A percentile compares a stretch with the other conserved stretches of the same genome.
phyloP scores from a whole-genome alignment of 352 stramenopile genomes.

The Globisporangium spiculum region DNA sequence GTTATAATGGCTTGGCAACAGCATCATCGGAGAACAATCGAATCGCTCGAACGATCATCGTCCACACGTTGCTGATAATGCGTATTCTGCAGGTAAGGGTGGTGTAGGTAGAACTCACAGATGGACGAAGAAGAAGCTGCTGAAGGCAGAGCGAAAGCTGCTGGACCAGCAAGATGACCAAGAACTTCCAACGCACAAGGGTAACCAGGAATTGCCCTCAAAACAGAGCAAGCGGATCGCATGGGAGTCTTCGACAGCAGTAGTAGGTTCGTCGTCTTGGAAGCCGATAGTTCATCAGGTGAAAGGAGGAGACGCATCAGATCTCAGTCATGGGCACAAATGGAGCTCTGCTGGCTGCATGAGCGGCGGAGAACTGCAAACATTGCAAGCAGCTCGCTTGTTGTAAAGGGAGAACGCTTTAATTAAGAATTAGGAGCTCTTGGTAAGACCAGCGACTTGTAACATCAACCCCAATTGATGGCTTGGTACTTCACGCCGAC shows the following conservation, averaged over 20 bases:
- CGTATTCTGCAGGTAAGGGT: neutral
- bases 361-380: too few species aligned
- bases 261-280: neutral
- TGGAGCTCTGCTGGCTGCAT: too few species aligned
- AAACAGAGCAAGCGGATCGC: slow-evolving; percentile 3
- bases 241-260: neutral
- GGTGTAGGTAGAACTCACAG: neutral
- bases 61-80: too few species aligned
- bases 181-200: neutral
- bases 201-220: slow-evolving; percentile 7
- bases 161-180: neutral
- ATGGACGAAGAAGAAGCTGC: neutral
- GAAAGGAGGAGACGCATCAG: neutral
- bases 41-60: neutral
- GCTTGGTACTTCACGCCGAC: too few species aligned
- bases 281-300: neutral
- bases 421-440: too few species aligned
- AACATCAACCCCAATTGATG: too few species aligned
- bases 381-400: too few species aligned
- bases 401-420: too few species aligned
- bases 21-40: slow-evolving; percentile 5
- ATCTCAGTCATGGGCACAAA: neutral
- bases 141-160: neutral
- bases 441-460: too few species aligned
- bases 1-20: neutral